Evolutionary conservation across 306 rosid species (phyloP), one percentile per base, ranked within the genome.

Genomic region (Abrus precatorius): DNA sequence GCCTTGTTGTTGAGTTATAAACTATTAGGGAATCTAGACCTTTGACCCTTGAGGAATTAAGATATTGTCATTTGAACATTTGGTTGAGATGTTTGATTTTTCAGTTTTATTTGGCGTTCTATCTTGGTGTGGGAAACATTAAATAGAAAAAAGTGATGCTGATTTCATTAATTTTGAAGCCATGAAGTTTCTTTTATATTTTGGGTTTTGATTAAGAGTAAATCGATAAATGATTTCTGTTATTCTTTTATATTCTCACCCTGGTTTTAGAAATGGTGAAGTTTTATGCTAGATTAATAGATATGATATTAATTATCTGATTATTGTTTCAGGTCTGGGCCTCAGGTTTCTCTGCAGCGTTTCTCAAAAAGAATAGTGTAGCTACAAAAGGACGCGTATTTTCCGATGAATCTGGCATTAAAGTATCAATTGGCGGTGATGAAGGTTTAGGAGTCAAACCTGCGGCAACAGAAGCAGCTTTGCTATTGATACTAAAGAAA

Each of bases 271-370:
- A 59, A 45, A 48, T 76, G 57, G 56, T 41, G 34, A 66, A 5
- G 66, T 66, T 79, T 55, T 50, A 66, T 87, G 71, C 66, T 40
- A 9, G 45, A 38, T 13, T 48, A 2, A 47, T 38, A 14, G 59
- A 44, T 20, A 54, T 30, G 64, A 59, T 36, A 9, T 73, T 70
- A 45, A 72, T 47, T 72, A 34, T 69, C 52, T 79, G 75, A 30
- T 83, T 72, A 43, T 75, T 62, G 70, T 62, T 69, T 45, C 81
- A 96, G 99, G 97, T 96, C 38, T 96, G 98, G 98, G 99, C 99
- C 60, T 96, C 97, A 45, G 99, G 99, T 78, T 96, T 96, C 92
- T 92, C 98, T 61, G 98, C 99, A 74, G 98, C 99, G 2, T 89
- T 96, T 74, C 87, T 96, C 54, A 96, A 96, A 86, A 96, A 93